A percentile compares a stretch with the other conserved stretches of the same genome.
Evolutionary conservation across 306 rosid species (phyloP).

Genomic region (Cyamopsis tetragonoloba): DNA sequence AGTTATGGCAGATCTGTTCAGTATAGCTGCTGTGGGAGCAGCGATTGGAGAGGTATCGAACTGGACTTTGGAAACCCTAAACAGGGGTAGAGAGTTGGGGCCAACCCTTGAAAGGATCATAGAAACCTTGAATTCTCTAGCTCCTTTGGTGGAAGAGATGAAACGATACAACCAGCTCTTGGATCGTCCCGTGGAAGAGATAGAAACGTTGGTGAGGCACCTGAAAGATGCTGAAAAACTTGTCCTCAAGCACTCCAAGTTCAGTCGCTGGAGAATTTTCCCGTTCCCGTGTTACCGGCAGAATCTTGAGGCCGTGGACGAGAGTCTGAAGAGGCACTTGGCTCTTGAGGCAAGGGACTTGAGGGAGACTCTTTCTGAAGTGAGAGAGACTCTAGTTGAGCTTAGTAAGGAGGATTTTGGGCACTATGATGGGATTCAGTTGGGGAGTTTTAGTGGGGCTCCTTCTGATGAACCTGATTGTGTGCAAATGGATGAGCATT

Average conservation of each 20-base stretch:
- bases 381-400: not conserved
- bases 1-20: not conserved
- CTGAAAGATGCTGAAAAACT: constrained; percentile 25
- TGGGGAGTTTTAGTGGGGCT: constrained; percentile 12
- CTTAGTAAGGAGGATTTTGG: not conserved
- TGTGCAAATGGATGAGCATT: constrained; percentile 42
- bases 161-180: not conserved
- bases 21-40: constrained; percentile 16
- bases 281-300: constrained; percentile 14
- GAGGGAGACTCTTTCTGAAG: not conserved
- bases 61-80: not conserved
- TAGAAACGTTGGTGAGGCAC: not conserved
- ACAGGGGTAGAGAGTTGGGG: not conserved
- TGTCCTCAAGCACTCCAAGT: constrained; percentile 27
- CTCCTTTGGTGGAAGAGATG: constrained; percentile 23
- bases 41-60: not conserved
- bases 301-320: constrained; percentile 11
- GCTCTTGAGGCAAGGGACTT: constrained; percentile 18
- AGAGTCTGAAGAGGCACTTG: not conserved
- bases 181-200: constrained; percentile 27
- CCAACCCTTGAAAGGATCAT: not conserved
- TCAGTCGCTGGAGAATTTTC: not conserved
- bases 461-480: constrained; percentile 36
- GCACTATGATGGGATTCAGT: not conserved
- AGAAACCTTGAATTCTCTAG: constrained; percentile 10